Percentiles rank a stretch among this genome's conserved stretches.
Conservation (phyloP, 1,139 yeast genomes). For the Debaryomycetaceae sp. region DNA sequence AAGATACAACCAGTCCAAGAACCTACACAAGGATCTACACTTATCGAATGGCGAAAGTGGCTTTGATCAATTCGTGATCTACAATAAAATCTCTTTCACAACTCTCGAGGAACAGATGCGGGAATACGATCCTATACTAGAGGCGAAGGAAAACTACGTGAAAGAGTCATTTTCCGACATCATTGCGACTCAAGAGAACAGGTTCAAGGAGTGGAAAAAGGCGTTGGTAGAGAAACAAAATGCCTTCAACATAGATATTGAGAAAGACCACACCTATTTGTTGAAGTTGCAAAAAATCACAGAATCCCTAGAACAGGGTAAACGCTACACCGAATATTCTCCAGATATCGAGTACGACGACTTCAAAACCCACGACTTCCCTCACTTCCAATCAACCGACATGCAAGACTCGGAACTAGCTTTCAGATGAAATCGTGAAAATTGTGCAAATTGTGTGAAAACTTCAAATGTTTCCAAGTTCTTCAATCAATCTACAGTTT, state of each 20-base stretch:
- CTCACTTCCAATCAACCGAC: neutral
- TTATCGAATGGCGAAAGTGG: conserved; percentile 10
- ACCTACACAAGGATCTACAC: conserved; percentile 2
- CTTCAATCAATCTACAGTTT: no score
- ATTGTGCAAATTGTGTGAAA: neutral
- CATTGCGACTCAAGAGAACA: conserved; percentile 51
- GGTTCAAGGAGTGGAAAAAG: conserved; percentile 64
- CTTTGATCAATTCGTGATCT: conserved; percentile 17
- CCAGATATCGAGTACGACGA: neutral
- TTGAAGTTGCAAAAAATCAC: conserved; percentile 37
- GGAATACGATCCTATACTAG: conserved; percentile 47
- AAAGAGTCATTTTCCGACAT: conserved; percentile 47
- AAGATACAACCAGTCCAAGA: conserved; percentile 12
- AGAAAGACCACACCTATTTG: conserved; percentile 33
- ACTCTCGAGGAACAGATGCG: conserved; percentile 35
- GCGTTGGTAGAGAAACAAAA: conserved; percentile 56
- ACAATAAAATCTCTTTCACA: conserved; percentile 35
- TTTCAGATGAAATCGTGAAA: neutral
- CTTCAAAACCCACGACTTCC: neutral
- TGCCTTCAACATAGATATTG: conserved; percentile 54
- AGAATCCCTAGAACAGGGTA: conserved; percentile 11
- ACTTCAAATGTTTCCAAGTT: neutral
- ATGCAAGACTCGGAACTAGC: conserved; percentile 1
- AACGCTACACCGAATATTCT: neutral
- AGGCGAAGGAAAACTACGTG: conserved; percentile 42